Conservation (phyloP, 1,284 basidiomycete genomes). For the Porogramme epimiltina region DNA sequence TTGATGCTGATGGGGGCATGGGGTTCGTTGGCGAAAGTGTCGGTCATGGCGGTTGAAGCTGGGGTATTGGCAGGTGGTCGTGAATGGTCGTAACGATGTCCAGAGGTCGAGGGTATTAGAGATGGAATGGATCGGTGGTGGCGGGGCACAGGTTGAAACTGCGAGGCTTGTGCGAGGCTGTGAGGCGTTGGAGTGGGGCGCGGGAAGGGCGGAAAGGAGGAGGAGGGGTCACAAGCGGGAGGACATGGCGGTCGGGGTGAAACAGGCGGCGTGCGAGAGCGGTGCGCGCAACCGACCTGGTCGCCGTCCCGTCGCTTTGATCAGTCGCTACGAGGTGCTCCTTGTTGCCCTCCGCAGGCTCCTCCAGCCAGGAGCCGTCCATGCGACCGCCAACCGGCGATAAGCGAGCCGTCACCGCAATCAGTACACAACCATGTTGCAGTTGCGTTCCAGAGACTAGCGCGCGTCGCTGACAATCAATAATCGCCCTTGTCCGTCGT, state of each 20-base stretch:
- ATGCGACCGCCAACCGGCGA: no score
- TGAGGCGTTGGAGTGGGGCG: neutral
- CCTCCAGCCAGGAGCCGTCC: no score
- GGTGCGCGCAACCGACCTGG: no score
- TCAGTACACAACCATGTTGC: no score
- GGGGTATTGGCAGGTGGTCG: slow-evolving; percentile 9
- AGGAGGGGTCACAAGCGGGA: neutral
- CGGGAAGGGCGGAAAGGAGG: neutral
- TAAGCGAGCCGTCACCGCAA: no score
- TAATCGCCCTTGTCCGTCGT: no score
- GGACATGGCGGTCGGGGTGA: neutral
- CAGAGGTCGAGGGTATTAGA: slow-evolving; percentile 2
- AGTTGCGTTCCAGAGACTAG: no score
- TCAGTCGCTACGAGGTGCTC: no score
- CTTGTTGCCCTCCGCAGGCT: no score
- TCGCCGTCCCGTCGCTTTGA: no score
- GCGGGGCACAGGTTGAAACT: neutral
- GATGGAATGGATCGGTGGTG: slow-evolving; percentile 5
- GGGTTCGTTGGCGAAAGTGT: slow-evolving; percentile 12
- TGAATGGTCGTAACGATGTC: slow-evolving; percentile 12
- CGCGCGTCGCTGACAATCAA: no score
- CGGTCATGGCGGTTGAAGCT: slow-evolving; percentile 24
- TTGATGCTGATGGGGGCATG: slow-evolving; percentile 13
- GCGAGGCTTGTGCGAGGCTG: slow-evolving; percentile 3
- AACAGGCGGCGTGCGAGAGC: neutral